phyloP scores from a whole-genome alignment of 148 eudicot genomes.

The Drosera capensis region DNA sequence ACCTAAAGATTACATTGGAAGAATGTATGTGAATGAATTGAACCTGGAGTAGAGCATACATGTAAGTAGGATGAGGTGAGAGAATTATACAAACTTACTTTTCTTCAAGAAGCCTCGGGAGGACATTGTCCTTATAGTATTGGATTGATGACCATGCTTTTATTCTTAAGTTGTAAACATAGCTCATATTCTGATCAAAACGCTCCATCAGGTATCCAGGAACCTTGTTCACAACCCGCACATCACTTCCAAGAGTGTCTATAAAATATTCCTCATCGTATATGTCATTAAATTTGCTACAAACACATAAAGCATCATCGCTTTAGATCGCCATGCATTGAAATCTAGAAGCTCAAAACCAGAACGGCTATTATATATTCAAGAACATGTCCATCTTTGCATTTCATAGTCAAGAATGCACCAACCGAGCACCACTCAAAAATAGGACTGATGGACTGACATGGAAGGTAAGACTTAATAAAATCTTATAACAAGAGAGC shows the following conservation, averaged over 20 bases:
- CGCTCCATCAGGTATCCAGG: constrained; percentile 89
- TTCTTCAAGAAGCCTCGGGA: constrained; percentile 90
- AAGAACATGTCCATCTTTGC: too few relatives aligned
- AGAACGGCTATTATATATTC: too few relatives aligned
- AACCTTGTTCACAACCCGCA: constrained; percentile 53
- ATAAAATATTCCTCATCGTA: constrained; percentile 74
- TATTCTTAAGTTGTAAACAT: constrained; percentile 83
- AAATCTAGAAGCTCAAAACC: too few relatives aligned
- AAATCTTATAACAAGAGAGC: too few relatives aligned
- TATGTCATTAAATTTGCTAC: constrained; percentile 89
- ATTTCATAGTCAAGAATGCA: too few relatives aligned
- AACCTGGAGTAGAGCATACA: neutral
- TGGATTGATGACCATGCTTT: constrained; percentile 83
- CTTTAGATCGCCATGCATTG: too few relatives aligned
- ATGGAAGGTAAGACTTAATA: too few relatives aligned
- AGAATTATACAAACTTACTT: constrained; percentile 42
- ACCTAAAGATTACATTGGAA: too few relatives aligned
- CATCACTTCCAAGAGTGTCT: constrained; percentile 57
- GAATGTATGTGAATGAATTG: neutral
- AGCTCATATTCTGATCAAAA: constrained; percentile 75
- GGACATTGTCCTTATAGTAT: constrained; percentile 70
- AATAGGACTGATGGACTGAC: too few relatives aligned
- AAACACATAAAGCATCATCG: constrained; percentile 8
- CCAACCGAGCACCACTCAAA: too few relatives aligned
- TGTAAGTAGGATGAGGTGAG: neutral